Conservation (phyloP, 345 rosid species). For the Psidium guajava region DNA sequence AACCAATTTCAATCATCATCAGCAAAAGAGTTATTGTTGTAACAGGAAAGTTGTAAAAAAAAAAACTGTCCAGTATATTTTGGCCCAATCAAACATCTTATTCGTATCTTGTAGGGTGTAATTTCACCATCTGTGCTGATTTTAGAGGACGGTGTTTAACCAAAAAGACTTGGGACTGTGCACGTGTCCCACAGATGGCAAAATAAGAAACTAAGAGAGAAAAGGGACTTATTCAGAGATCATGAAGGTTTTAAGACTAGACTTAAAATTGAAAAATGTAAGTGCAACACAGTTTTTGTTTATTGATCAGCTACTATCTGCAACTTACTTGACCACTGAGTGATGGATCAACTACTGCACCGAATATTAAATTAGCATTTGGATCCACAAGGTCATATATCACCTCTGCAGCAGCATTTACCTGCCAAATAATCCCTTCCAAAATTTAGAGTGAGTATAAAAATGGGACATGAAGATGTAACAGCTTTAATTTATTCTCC, state of each 20-base stretch:
- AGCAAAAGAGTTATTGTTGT: background rate
- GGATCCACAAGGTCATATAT: constrained; percentile 95
- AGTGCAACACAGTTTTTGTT: background rate
- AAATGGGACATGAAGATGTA: background rate
- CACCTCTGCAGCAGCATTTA: constrained; percentile 92
- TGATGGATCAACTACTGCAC: constrained; percentile 91
- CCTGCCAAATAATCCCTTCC: constrained; percentile 22
- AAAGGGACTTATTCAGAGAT: background rate
- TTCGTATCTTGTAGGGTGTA: background rate
- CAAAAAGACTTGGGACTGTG: background rate
- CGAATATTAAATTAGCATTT: constrained; percentile 84
- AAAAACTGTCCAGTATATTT: background rate
- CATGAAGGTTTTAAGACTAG: background rate
- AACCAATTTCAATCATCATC: background rate
- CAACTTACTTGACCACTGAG: constrained; percentile 71
- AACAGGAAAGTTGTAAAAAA: background rate
- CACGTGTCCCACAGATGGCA: background rate
- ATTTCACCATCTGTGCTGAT: background rate
- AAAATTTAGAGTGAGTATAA: background rate
- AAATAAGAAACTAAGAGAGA: background rate
- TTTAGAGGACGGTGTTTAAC: background rate
- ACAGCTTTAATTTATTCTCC: background rate
- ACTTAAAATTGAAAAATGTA: background rate
- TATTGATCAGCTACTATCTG: background rate
- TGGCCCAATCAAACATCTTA: background rate